Evolutionary conservation across 2,329 filamentous ascomycete species (phyloP).

Genomic region (Fusarium continuum): DNA sequence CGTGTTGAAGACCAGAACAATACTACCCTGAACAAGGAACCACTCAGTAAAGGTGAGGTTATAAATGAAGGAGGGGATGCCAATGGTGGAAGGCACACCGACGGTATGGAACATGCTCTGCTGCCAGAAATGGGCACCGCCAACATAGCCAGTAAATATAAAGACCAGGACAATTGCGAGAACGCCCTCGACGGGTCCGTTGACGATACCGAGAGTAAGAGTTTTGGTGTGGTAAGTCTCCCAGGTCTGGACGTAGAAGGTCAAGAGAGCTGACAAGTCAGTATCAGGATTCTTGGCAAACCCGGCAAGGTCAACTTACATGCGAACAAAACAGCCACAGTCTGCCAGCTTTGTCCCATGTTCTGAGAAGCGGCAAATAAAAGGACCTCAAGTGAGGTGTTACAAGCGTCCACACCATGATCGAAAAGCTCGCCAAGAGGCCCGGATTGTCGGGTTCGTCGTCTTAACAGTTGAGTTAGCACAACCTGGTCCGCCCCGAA

Average conservation of each 20-base stretch:
- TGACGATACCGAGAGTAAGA: constrained; percentile 89
- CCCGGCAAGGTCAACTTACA: constrained; percentile 60
- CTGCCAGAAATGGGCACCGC: constrained; percentile 93
- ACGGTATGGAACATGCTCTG: constrained; percentile 78
- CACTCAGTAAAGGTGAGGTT: constrained; percentile 87
- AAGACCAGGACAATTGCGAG: constrained; percentile 85
- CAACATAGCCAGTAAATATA: constrained; percentile 82
- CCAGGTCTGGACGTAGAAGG: constrained; percentile 99
- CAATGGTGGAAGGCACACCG: constrained; percentile 69
- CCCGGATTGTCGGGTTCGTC: constrained; percentile 90
- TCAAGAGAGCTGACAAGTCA: constrained; percentile 73
- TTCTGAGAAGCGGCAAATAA: constrained; percentile 94
- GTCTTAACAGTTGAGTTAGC: constrained; percentile 56
- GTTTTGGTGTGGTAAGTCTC: constrained; percentile 99
- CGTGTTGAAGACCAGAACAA: constrained; percentile 88
- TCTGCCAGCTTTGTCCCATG: constrained; percentile 91
- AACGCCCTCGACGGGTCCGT: constrained; percentile 94
- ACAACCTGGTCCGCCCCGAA: not conserved
- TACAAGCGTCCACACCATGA: constrained; percentile 95
- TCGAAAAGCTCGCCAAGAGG: constrained; percentile 97
- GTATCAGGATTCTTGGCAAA: not conserved
- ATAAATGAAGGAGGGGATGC: constrained; percentile 77
- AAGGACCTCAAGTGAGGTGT: constrained; percentile 92
- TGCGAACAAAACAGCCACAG: constrained; percentile 83
- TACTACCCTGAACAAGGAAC: constrained; percentile 86